A percentile compares a stretch with the other conserved stretches of the same genome.
Evolutionary conservation across 2,329 filamentous ascomycete genomes (phyloP).

Genomic region (Monosporascus sp.): DNA sequence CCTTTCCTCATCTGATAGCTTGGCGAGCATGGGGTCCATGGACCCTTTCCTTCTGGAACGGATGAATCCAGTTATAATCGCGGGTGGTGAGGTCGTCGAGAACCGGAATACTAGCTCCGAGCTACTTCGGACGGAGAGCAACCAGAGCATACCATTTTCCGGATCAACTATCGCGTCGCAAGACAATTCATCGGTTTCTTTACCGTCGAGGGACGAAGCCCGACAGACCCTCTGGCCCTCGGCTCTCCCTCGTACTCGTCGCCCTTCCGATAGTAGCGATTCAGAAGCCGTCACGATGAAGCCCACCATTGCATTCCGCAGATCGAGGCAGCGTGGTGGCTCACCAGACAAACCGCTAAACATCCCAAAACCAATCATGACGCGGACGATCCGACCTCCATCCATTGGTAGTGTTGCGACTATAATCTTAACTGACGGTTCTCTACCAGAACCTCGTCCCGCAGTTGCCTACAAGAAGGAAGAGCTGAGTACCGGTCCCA

Average conservation of each 20-base stretch:
- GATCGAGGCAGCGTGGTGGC: conserved; percentile 48
- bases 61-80: conserved; percentile 62
- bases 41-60: conserved; percentile 58
- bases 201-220: conserved; percentile 34
- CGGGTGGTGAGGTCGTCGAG: conserved; percentile 57
- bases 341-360: conserved; percentile 39
- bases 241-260: conserved; percentile 38
- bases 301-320: conserved; percentile 48
- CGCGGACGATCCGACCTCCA: conserved; percentile 36
- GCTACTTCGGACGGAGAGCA: conserved; percentile 44
- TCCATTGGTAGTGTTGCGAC: conserved; percentile 54
- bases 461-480: conserved; percentile 29
- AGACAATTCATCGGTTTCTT: conserved; percentile 35
- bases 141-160: conserved; percentile 37
- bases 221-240: conserved; percentile 50
- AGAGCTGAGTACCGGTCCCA: conserved; percentile 31
- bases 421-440: conserved; percentile 53
- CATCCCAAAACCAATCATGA: conserved; percentile 50
- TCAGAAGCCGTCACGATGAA: conserved; percentile 44
- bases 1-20: conserved; percentile 47
- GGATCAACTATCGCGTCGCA: conserved; percentile 40
- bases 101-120: conserved; percentile 52
- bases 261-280: conserved; percentile 53
- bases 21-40: conserved; percentile 35
- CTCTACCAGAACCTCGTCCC: conserved; percentile 36